Percentiles rank a stretch among this genome's conserved stretches.
Conservation (phyloP, 2,329 filamentous ascomycete species). For the Orbilia quercus region DNA sequence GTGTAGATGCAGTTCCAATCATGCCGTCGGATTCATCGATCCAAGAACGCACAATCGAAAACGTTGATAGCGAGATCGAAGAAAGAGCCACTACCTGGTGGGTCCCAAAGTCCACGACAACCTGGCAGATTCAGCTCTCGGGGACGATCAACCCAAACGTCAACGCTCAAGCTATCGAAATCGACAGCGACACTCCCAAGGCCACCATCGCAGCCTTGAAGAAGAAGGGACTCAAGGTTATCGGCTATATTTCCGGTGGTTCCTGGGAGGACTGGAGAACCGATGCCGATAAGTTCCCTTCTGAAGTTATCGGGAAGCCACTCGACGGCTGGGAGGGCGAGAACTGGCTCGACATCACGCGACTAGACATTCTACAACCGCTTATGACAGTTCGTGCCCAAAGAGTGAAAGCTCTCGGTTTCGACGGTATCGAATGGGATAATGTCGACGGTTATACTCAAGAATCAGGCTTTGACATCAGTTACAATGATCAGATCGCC, state of each 20-base stretch:
- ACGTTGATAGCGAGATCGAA: not conserved
- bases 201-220: constrained; percentile 67
- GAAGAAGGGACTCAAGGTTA: constrained; percentile 69
- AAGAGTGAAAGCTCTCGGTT: constrained; percentile 71
- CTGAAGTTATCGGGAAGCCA: constrained; percentile 69
- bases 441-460: constrained; percentile 73
- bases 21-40: constrained; percentile 19
- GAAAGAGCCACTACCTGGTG: constrained; percentile 33
- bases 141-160: constrained; percentile 63
- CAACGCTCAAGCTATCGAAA: constrained; percentile 66
- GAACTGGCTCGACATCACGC: constrained; percentile 73
- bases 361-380: constrained; percentile 67
- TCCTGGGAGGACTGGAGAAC: constrained; percentile 73
- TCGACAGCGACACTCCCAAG: constrained; percentile 70
- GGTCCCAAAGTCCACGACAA: constrained; percentile 39
- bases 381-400: constrained; percentile 74
- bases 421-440: constrained; percentile 76
- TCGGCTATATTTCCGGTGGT: constrained; percentile 81
- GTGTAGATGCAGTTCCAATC: constrained; percentile 26
- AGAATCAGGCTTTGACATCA: constrained; percentile 39
- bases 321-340: constrained; percentile 75
- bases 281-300: constrained; percentile 69
- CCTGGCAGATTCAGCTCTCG: constrained; percentile 50
- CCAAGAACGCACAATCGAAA: constrained; percentile 6
- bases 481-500: constrained; percentile 26